Conservation (phyloP, 2,329 filamentous ascomycete genomes). For the Diaporthe amygdali region DNA sequence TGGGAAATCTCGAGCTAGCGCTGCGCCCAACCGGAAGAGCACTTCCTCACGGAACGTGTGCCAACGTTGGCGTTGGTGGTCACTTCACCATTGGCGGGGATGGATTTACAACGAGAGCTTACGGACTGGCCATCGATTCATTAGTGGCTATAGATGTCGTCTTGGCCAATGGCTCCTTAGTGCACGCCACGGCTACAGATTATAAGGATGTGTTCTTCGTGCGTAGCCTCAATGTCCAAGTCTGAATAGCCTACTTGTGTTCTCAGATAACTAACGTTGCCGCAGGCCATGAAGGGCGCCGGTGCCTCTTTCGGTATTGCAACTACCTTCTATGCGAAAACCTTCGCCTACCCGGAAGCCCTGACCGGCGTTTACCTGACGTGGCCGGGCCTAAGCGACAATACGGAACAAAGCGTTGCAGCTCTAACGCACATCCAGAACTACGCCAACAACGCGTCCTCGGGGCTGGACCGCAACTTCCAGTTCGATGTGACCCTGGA, state of each 20-base stretch:
- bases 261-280: background rate
- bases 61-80: slow-evolving; percentile 50
- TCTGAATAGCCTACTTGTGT: background rate
- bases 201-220: slow-evolving; percentile 36
- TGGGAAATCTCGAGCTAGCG: slow-evolving; percentile 47
- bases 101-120: slow-evolving; percentile 48
- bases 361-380: slow-evolving; percentile 43
- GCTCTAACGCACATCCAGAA: slow-evolving; percentile 34
- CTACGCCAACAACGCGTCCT: slow-evolving; percentile 37
- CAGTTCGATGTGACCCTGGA: slow-evolving; percentile 34
- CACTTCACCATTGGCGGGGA: slow-evolving; percentile 54
- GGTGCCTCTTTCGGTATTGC: slow-evolving; percentile 46
- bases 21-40: slow-evolving; percentile 42
- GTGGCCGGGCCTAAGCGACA: slow-evolving; percentile 25
- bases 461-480: slow-evolving; percentile 35
- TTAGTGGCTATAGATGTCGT: slow-evolving; percentile 54
- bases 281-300: slow-evolving; percentile 45
- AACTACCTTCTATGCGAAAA: slow-evolving; percentile 41
- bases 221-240: slow-evolving; percentile 9
- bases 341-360: slow-evolving; percentile 33
- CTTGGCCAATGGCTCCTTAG: slow-evolving; percentile 36
- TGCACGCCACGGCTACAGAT: slow-evolving; percentile 24
- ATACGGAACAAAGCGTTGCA: slow-evolving; percentile 26
- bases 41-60: slow-evolving; percentile 50
- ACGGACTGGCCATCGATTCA: slow-evolving; percentile 57